Base-by-base conservation (phyloP, 2,329 filamentous ascomycete genomes). In the Ascosphaera apis region DNA sequence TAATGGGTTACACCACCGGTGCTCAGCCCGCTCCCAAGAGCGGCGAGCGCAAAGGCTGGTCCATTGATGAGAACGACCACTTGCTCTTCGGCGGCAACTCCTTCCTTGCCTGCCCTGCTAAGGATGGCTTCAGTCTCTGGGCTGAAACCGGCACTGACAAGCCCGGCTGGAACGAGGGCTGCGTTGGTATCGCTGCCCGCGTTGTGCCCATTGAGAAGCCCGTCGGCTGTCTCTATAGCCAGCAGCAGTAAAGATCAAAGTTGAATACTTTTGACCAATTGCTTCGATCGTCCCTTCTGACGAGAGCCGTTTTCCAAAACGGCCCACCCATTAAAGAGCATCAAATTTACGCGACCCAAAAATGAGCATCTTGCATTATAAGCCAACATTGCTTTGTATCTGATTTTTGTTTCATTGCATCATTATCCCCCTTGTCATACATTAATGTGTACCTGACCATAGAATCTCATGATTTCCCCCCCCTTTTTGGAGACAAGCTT, bases 51-150 rank as follows among this genome's bases (percentile, higher is more conserved):
- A 54, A 53, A 32, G 58, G 57, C 37, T 74, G 64, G 56, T 42
- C 49, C 16, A 41, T 70, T 34, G 56, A 61, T 44, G 45, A 48
- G 33, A 39, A 47, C 39, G 53, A 52, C 40, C 45, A 65, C 45
- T 56, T 74, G 25, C 51, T 48, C 36, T 65, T 71, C 42, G 48
- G 53, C 23, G 58, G 57, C 32, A 40, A 40, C 2, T 47, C 52
- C 38, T 57, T 70, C 45, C 46, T 66, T 35, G 68, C 67, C 15
- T 74, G 69, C 58, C 65, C 67, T 28, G 51, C 53, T 45, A 46
- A 53, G 37, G 53, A 59, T 2, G 57, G 53, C 4, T 68, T 56
- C 41, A 50, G 46, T 41, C 50, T 53, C 38, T 52, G 50, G 50
- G 48, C 43, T 15, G 42, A 46, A 19, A 30, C 27, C n/a, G 50